Evolutionary conservation across 2,329 filamentous ascomycete genomes (phyloP), one percentile per base, ranked within the genome.

Genomic region (Paracoccidioides lutzii): DNA sequence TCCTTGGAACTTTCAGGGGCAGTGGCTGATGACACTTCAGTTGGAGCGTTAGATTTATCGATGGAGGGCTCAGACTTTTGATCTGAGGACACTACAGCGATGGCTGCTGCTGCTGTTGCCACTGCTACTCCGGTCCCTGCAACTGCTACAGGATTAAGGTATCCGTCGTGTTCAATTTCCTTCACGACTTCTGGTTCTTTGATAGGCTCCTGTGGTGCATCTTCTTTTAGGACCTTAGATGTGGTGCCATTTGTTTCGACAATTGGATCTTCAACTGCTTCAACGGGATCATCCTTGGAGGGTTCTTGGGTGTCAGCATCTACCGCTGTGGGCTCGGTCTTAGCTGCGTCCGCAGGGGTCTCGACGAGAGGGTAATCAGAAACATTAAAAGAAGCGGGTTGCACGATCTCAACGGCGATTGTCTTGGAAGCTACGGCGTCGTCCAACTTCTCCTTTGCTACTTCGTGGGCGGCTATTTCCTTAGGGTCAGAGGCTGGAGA

Each of bases 401-500:
- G 38, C 3, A 33, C 28, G 38, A 42, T 52, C 15, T 52, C 50
- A 15, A 52, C 50, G 15, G 38, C 50, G 14, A 42, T 22, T 42
- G 52, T n/a, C 22, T 58, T 53, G 15, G 14, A n/a, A 14, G 28
- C 48, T 22, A 55, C 52, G 14, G 33, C 28, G 8, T 53, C 54
- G 5, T 57, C 49, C 1, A 43, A 22, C 38, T 53, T 37, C 5
- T 44, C 52, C 30, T 41, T 44, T 38, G 10, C 5, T 50, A 42
- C 53, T 14, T 51, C 40, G n/a, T 37, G 49, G 38, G 37, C 22
- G 22, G 22, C 22, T 22, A 22, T 22, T 49, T 40, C 52, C 12
- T 38, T 38, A 54, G 52, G 42, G 10, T 42, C 22, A 22, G 54
- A 3, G 7, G 9, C 9, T 10, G 22, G 28, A 2, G 33, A 33